Evolutionary conservation across 768 basidiomycete species (phyloP).

Genomic region (Termitomyces sp.): DNA sequence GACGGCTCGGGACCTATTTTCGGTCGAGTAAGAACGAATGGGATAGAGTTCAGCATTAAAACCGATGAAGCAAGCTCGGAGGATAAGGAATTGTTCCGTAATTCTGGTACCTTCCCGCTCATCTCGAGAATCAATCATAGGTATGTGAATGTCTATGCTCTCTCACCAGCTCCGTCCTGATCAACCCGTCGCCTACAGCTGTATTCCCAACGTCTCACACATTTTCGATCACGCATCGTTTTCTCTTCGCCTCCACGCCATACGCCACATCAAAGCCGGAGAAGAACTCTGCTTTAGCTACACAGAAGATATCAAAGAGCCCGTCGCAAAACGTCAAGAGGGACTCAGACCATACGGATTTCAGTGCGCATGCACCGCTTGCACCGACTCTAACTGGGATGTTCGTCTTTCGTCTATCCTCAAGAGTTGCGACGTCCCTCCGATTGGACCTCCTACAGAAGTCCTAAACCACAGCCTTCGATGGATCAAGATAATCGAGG

Average conservation of each 20-base stretch:
- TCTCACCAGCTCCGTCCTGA: slow-evolving; percentile 15
- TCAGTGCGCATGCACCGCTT: background rate
- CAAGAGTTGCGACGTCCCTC: background rate
- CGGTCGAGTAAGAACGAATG: slow-evolving; percentile 27
- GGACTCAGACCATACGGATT: background rate
- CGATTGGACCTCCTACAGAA: background rate
- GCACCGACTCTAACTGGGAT: slow-evolving; percentile 2
- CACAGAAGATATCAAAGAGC: background rate
- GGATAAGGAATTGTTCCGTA: background rate
- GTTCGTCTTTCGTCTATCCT: background rate
- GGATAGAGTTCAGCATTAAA: slow-evolving; percentile 11
- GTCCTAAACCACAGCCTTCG: background rate
- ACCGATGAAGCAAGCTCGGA: background rate
- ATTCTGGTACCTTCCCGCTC: background rate
- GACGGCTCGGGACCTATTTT: slow-evolving; percentile 29
- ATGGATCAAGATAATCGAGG: background rate
- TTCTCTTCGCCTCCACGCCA: background rate
- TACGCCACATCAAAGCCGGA: slow-evolving; percentile 2
- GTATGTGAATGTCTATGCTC: background rate
- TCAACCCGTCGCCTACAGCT: background rate
- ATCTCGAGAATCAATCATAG: slow-evolving; percentile 6
- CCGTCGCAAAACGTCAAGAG: background rate
- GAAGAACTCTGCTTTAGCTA: slow-evolving; percentile 2
- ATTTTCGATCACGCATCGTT: background rate
- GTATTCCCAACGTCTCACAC: background rate